A percentile compares a stretch with the other conserved stretches of the same genome.
Evolutionary conservation across 2,329 filamentous ascomycete species (phyloP).

Genomic region (Colletotrichum sp.): DNA sequence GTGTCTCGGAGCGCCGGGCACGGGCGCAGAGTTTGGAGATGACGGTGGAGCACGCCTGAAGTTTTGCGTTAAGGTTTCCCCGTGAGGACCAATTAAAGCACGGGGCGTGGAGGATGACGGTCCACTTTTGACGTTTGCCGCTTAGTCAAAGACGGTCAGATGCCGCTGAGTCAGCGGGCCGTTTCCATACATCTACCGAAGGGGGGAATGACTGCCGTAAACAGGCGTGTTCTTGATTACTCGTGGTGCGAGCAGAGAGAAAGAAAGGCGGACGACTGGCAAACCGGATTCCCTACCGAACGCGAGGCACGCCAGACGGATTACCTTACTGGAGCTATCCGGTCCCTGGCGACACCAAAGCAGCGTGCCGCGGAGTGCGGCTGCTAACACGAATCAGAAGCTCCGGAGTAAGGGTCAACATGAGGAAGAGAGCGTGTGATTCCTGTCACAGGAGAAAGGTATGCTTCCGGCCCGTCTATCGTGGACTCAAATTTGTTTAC

Average conservation of each 20-base stretch:
- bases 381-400: background rate
- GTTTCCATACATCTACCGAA: slow-evolving; percentile 4
- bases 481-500: background rate
- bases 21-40: background rate
- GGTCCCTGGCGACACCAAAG: background rate
- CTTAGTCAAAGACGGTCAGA: fast-evolving
- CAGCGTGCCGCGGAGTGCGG: slow-evolving; percentile 1
- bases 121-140: background rate
- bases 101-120: background rate
- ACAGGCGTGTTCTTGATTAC: background rate
- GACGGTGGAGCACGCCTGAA: background rate
- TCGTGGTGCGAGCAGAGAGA: background rate
- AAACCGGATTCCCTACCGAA: background rate
- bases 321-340: background rate
- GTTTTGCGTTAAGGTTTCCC: background rate
- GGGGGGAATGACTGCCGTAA: background rate
- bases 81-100: background rate
- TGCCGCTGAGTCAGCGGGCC: slow-evolving; percentile 17
- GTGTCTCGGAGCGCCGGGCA: background rate
- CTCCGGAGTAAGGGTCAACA: background rate
- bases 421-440: slow-evolving; percentile 47
- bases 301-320: background rate
- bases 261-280: background rate
- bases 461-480: slow-evolving; percentile 8
- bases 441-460: slow-evolving; percentile 56